phyloP scores from a whole-genome alignment of 305 asterid genomes.

The Fraxinus latifolia region DNA sequence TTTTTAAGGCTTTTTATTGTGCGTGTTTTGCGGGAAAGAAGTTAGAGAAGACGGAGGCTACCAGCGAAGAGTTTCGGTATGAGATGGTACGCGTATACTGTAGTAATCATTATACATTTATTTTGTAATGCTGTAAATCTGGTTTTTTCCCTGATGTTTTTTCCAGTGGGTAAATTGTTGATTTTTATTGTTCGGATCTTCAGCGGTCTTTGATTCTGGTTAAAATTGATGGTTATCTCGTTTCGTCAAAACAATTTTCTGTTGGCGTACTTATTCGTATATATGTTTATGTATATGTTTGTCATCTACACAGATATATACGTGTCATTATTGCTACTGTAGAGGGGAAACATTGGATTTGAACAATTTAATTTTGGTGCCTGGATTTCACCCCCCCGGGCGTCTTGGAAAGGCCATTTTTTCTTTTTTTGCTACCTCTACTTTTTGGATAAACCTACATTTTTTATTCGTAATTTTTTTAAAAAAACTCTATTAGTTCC shows the following conservation, averaged over 20 bases:
- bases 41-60: constrained; percentile 48
- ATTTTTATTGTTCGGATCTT: constrained; percentile 37
- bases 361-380: constrained; percentile 6
- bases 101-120: background rate
- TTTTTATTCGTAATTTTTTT: constrained; percentile 1
- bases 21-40: constrained; percentile 29
- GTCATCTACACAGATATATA: background rate
- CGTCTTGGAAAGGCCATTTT: background rate
- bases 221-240: constrained; percentile 18
- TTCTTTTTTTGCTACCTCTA: constrained; percentile 12
- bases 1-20: constrained; percentile 23
- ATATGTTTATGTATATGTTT: background rate
- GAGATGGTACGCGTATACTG: constrained; percentile 54
- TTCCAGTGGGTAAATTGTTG: constrained; percentile 23
- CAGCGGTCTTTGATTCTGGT: constrained; percentile 27
- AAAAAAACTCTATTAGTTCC: background rate
- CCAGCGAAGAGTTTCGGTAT: constrained; percentile 43
- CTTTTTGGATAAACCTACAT: constrained; percentile 13
- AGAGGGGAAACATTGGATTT: constrained; percentile 13
- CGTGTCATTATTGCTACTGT: background rate
- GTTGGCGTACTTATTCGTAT: constrained; percentile 1
- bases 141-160: constrained; percentile 25
- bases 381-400: background rate
- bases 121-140: background rate
- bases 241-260: background rate